phyloP scores from a whole-genome alignment of 2,329 filamentous ascomycete species.

The Neopestalotiopsis clavispora region DNA sequence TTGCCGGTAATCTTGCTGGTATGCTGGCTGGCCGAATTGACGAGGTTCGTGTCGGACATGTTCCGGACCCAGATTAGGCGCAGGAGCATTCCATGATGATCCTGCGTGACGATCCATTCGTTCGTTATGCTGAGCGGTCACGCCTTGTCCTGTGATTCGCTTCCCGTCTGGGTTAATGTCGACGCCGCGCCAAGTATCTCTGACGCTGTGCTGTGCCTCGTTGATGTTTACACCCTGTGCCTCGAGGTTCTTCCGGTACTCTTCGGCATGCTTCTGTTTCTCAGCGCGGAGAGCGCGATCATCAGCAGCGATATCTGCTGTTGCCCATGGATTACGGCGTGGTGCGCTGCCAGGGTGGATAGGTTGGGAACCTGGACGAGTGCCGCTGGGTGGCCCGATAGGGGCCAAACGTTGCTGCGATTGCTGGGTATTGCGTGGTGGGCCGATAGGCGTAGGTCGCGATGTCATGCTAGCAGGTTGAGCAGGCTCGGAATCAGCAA shows the following conservation, averaged over 20 bases:
- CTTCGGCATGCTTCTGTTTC: constrained; percentile 43
- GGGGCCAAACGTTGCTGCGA: constrained; percentile 30
- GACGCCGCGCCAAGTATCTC: constrained; percentile 58
- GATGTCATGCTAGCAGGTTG: constrained; percentile 37
- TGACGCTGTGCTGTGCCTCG: constrained; percentile 53
- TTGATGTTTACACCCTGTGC: constrained; percentile 49
- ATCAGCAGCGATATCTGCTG: constrained; percentile 31
- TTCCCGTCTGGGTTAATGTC: constrained; percentile 41
- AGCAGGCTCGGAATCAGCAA: constrained; percentile 45
- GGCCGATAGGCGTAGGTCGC: constrained; percentile 52
- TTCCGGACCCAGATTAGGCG: not conserved
- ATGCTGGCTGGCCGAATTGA: constrained; percentile 15
- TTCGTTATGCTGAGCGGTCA: constrained; percentile 23
- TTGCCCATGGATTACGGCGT: constrained; percentile 30
- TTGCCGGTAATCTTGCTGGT: constrained; percentile 22
- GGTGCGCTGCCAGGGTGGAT: constrained; percentile 13
- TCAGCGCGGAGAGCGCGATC: constrained; percentile 51
- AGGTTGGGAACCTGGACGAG: constrained; percentile 13
- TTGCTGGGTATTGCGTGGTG: constrained; percentile 33
- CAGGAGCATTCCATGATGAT: constrained; percentile 17
- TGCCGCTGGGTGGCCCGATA: constrained; percentile 32
- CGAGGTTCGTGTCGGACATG: not conserved
- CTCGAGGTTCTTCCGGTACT: constrained; percentile 48
- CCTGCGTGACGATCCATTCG: constrained; percentile 11
- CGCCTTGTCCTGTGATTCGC: constrained; percentile 36